Percentiles rank a stretch among this genome's conserved stretches.
Conservation (phyloP, 805 yeast genomes). For the Hanseniaspora taiwanica region DNA sequence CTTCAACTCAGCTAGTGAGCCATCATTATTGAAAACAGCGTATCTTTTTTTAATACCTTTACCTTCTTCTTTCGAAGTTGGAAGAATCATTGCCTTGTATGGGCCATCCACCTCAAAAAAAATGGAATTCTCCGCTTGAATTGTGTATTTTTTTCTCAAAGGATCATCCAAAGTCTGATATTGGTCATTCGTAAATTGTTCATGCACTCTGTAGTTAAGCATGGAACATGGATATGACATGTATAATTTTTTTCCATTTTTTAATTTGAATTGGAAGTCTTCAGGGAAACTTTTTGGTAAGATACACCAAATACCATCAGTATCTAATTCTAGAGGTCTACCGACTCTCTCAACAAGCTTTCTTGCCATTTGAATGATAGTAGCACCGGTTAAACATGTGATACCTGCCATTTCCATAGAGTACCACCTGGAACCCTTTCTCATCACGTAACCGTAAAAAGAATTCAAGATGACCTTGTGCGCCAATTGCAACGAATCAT, state of each 20-base stretch:
- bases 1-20: slow-evolving; percentile 84
- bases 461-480: slow-evolving; percentile 94
- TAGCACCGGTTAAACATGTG: slow-evolving; percentile 95
- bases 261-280: slow-evolving; percentile 54
- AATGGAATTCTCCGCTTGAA: slow-evolving; percentile 81
- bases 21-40: slow-evolving; percentile 94
- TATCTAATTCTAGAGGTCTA: slow-evolving; percentile 88
- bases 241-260: slow-evolving; percentile 63
- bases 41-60: slow-evolving; percentile 92
- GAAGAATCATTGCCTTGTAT: slow-evolving; percentile 91
- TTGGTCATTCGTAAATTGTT: slow-evolving; percentile 83
- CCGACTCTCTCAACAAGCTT: slow-evolving; percentile 84
- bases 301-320: slow-evolving; percentile 99
- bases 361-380: slow-evolving; percentile 95
- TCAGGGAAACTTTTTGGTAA: slow-evolving; percentile 91
- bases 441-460: slow-evolving; percentile 96
- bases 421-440: slow-evolving; percentile 98
- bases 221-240: slow-evolving; percentile 92
- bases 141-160: slow-evolving; percentile 51
- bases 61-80: slow-evolving; percentile 95
- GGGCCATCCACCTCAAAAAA: slow-evolving; percentile 99
- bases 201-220: slow-evolving; percentile 88
- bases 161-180: slow-evolving; percentile 79
- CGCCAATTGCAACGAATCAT: slow-evolving; percentile 91
- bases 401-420: slow-evolving; percentile 99